phyloP scores from a whole-genome alignment of 169 alveolate genomes.

The Plasmodium chabaudi region DNA sequence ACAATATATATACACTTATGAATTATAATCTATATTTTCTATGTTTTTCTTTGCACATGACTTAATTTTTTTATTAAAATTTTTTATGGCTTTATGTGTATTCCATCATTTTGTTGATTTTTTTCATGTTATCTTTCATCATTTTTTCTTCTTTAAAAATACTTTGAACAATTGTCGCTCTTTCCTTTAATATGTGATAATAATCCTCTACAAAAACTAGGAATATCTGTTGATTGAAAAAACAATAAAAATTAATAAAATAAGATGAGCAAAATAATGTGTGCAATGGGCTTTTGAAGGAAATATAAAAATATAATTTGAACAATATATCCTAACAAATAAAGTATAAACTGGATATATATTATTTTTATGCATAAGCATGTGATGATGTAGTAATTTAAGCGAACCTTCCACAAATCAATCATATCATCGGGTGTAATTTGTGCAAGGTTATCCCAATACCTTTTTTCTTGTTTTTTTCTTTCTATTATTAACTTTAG shows the following conservation, averaged over 20 bases:
- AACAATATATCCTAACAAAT: background rate
- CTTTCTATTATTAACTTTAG: constrained; percentile 57
- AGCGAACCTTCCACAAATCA: constrained; percentile 59
- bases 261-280: background rate
- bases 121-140: constrained; percentile 28
- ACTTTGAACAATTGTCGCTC: constrained; percentile 63
- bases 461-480: constrained; percentile 61
- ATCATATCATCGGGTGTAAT: constrained; percentile 65
- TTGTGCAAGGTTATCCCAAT: constrained; percentile 45
- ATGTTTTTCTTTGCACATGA: constrained; percentile 1
- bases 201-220: constrained; percentile 49
- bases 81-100: background rate
- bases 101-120: constrained; percentile 42
- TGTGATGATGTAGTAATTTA: background rate
- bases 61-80: background rate
- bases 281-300: background rate
- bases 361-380: too few species aligned
- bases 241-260: background rate
- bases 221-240: constrained; percentile 22
- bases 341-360: background rate
- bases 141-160: constrained; percentile 44
- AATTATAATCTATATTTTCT: background rate
- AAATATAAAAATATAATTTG: background rate
- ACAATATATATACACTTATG: background rate
- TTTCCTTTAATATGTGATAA: constrained; percentile 52